phyloP scores from a whole-genome alignment of 1,284 basidiomycete genomes.

The Fomitopsis palustris region DNA sequence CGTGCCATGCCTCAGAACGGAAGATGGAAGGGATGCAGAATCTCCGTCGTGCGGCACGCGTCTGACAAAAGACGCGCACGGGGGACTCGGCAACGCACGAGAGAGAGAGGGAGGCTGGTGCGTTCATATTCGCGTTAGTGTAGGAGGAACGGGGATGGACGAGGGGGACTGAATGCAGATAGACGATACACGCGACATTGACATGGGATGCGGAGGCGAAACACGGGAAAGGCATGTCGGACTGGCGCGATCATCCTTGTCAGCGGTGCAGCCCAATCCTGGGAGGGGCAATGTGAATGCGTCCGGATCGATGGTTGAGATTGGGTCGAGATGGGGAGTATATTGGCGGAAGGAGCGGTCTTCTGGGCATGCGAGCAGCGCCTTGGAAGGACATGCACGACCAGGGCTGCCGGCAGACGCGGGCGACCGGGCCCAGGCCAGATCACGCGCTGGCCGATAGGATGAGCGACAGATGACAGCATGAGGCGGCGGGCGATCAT shows the following conservation, averaged over 20 bases:
- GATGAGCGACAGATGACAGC: conserved; percentile 1
- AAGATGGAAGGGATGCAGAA: not conserved
- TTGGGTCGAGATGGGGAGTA: conserved; percentile 1
- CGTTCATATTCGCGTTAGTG: not conserved
- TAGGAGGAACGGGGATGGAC: not conserved
- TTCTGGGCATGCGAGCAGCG: conserved; percentile 1
- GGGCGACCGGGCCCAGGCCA: not conserved
- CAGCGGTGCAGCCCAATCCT: not conserved
- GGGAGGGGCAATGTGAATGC: not conserved
- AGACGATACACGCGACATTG: not conserved
- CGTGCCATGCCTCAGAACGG: not conserved
- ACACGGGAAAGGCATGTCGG: not conserved
- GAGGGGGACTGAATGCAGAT: not conserved
- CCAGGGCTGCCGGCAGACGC: not conserved
- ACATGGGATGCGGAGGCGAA: not conserved
- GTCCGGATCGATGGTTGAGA: conserved; percentile 1
- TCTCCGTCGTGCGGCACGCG: not conserved
- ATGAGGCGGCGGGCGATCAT: not conserved
- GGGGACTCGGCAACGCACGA: not conserved
- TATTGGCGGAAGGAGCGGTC: not conserved
- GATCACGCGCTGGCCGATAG: not conserved
- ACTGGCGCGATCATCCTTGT: not conserved
- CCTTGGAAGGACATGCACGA: not conserved
- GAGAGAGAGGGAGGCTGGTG: not conserved
- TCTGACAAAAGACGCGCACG: not conserved